Conservation (phyloP, 805 yeast species). For the Alloascoidea hylecoeti region DNA sequence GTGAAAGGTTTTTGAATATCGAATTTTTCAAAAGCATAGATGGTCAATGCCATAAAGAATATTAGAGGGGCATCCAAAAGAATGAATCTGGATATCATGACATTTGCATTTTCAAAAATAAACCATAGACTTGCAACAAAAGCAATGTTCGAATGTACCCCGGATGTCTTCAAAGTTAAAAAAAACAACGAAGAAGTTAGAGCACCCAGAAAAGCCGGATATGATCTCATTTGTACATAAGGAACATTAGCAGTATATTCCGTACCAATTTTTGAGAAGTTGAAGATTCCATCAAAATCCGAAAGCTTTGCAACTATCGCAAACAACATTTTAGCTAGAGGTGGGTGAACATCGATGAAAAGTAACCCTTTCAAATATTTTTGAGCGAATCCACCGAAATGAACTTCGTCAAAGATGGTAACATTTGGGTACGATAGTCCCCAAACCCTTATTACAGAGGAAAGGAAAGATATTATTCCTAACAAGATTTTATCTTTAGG, state of each 20-base stretch:
- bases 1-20: slow-evolving; percentile 48
- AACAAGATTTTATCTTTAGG: slow-evolving; percentile 26
- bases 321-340: slow-evolving; percentile 61
- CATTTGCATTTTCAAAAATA: slow-evolving; percentile 50
- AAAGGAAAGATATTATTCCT: slow-evolving; percentile 29
- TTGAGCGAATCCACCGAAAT: slow-evolving; percentile 92
- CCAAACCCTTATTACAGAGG: slow-evolving; percentile 46
- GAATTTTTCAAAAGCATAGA: slow-evolving; percentile 49
- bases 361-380: slow-evolving; percentile 54
- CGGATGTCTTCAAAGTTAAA: slow-evolving; percentile 57
- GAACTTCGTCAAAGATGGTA: slow-evolving; percentile 88
- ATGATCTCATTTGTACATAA: slow-evolving; percentile 52
- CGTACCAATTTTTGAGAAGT: slow-evolving; percentile 53
- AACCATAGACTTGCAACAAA: slow-evolving; percentile 40
- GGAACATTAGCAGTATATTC: slow-evolving; percentile 33
- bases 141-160: slow-evolving; percentile 52
- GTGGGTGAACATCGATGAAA: slow-evolving; percentile 73
- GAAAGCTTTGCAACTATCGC: slow-evolving; percentile 57
- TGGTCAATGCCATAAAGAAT: slow-evolving; percentile 63
- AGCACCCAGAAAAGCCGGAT: slow-evolving; percentile 56
- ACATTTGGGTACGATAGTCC: slow-evolving; percentile 56
- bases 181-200: slow-evolving; percentile 53
- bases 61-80: slow-evolving; percentile 64
- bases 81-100: slow-evolving; percentile 64
- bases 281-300: slow-evolving; percentile 62